Percentiles rank a stretch among this genome's conserved stretches.
phyloP scores from a whole-genome alignment of 345 rosid genomes.

The Euphorbia peplus region DNA sequence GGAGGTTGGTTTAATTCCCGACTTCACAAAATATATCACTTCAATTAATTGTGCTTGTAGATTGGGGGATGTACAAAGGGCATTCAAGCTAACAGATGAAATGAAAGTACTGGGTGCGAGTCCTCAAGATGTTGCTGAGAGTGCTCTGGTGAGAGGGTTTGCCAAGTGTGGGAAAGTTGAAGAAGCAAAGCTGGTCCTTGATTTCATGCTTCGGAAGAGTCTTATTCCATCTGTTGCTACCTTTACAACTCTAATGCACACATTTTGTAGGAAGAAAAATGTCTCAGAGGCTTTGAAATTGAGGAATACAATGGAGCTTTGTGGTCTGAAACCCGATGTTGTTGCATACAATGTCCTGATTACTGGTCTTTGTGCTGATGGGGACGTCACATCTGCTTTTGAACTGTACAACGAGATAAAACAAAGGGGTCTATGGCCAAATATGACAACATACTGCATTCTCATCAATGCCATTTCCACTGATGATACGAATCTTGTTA shows the following conservation, averaged over 20 bases:
- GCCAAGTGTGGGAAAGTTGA: constrained; percentile 78
- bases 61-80: constrained; percentile 52
- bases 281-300: constrained; percentile 52
- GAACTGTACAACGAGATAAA: constrained; percentile 78
- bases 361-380: constrained; percentile 54
- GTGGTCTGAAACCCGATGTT: constrained; percentile 62
- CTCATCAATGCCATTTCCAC: constrained; percentile 48
- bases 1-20: constrained; percentile 50
- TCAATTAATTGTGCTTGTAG: constrained; percentile 67
- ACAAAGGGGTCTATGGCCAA: constrained; percentile 54
- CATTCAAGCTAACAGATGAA: constrained; percentile 64
- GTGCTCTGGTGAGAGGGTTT: constrained; percentile 84
- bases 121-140: constrained; percentile 64
- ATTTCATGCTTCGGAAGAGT: constrained; percentile 49
- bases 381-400: constrained; percentile 50
- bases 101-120: constrained; percentile 45
- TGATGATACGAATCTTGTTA: constrained; percentile 19
- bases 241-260: constrained; percentile 73
- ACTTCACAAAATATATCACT: constrained; percentile 42
- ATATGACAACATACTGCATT: constrained; percentile 55
- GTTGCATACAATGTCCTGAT: constrained; percentile 74
- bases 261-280: constrained; percentile 48
- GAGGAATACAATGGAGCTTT: constrained; percentile 43
- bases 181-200: constrained; percentile 58
- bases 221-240: constrained; percentile 71